Evolutionary conservation across 2,329 filamentous ascomycete genomes (phyloP), one percentile per base, ranked within the genome.

Genomic region (Botryotinia globosa): DNA sequence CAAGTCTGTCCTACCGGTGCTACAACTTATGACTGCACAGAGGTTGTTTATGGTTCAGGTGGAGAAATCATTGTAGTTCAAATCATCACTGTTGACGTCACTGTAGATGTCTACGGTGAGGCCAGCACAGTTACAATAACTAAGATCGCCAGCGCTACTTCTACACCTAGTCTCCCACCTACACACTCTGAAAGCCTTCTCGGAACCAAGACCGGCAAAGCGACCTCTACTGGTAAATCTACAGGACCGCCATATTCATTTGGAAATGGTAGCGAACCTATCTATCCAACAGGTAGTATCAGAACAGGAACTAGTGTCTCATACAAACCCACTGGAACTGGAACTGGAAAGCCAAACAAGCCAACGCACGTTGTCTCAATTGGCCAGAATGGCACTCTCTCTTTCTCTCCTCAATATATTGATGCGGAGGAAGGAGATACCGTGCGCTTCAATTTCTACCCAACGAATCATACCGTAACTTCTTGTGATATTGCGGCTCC

Each of bases 401-500:
- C n/a, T 25, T 75, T 70, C 70, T 65, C 58, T 8, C 72, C 74
- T 12, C 25, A 42, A 20, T 72, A 72, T 20, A 48, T 75, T 18
- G 62, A 72, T 39, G 74, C 69, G 3, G 51, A 72, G n/a, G 42
- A 59, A 44, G 74, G 72, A 37, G 74, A 74, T 44, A 74, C 72
- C 44, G 64, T 74, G 18, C 69, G 74, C 29, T 74, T 75, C 37
- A 34, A 44, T 12, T 73, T 72, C 37, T 65, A 63, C 45, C 72
- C 74, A 37, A 65, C 39, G 32, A 72, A 74, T 29, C 74, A 75
- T 56, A 72, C 65, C 2, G 45, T 74, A 39, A 74, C 72, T 56
- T 69, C 69, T 56, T 75, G 72, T 45, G 42, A 72, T 29, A 37
- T 72, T 10, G 44, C 42, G 14, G 48, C 48, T 48, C 74, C 74